Evolutionary conservation across 2,329 filamentous ascomycete genomes (phyloP), one percentile per base, ranked within the genome.

Genomic region (Daldinia sp.): DNA sequence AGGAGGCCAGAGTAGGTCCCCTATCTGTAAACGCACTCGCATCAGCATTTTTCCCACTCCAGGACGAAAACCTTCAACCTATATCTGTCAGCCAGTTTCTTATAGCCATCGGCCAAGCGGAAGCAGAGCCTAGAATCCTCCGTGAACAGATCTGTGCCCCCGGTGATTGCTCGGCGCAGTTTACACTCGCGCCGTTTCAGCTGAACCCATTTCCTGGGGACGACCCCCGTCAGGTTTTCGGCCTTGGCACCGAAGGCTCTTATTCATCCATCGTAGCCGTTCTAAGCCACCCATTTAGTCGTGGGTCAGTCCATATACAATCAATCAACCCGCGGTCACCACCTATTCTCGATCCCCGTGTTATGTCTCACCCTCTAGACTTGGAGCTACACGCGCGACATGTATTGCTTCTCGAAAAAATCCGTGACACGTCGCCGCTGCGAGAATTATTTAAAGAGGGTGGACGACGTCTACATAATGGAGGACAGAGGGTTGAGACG

Each of bases 201-300:
- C 13, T 48, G 20, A 48, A 48, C 12, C 20, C 44, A 13, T 23
- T 48, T 2, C 44, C 44, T 0, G 20, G 44, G 4, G 44, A 48
- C 2, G 26, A 13, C 3, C 44, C 44, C 26, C 26, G 20, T 6
- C 44, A 48, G 18, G 26, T 48, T 4, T 48, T 48, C 2, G 44
- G 44, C 33, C 50, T 60, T 18, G 42, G 56, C 33, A 44, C 23
- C 20, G 63, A 65, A 41, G 63, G 63, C 9, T 65, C 60, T 33
- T 65, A 65, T 18, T 48, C 35, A 6, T 60, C 63, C 4, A 51
- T 65, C 15, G 55, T 63, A 6, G 65, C 65, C 3, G 46, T 50
- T 41, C 55, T 63, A 9, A 68, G 46, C 20, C 67, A 67, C 4
- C 67, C 67, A 15, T 63, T 69, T 26, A 60, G 54, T 13, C 63